A percentile compares a stretch with the other conserved stretches of the same genome.
Conservation (phyloP, 768 basidiomycete species). For the Coprinellus micaceus region DNA sequence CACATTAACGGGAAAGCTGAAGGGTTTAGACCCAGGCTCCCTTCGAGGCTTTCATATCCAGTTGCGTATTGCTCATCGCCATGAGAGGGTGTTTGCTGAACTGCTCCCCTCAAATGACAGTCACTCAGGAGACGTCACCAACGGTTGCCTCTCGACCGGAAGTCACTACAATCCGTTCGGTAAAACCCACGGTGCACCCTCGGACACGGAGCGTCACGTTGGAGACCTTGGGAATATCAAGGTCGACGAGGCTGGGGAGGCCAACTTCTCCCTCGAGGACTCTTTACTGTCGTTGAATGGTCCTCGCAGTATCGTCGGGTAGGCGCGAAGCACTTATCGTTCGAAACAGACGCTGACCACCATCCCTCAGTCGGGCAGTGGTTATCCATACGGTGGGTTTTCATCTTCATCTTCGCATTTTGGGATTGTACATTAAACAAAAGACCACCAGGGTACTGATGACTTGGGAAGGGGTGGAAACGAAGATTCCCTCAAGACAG, state of each 20-base stretch:
- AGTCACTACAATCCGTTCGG: slow-evolving; percentile 74
- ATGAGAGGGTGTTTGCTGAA: neutral
- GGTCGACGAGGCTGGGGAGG: slow-evolving; percentile 55
- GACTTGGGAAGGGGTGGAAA: slow-evolving; percentile 72
- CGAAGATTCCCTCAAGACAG: slow-evolving; percentile 70
- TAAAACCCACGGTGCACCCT: slow-evolving; percentile 62
- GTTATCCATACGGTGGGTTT: slow-evolving; percentile 67
- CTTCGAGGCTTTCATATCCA: slow-evolving; percentile 79
- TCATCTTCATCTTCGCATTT: neutral
- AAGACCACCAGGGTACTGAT: slow-evolving; percentile 74
- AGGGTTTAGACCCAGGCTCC: slow-evolving; percentile 53
- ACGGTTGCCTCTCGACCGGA: slow-evolving; percentile 68
- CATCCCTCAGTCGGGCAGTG: slow-evolving; percentile 51
- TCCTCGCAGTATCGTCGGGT: slow-evolving; percentile 68
- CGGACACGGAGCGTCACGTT: slow-evolving; percentile 55
- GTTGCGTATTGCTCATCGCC: slow-evolving; percentile 36
- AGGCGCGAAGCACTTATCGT: too few relatives aligned
- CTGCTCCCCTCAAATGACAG: slow-evolving; percentile 13
- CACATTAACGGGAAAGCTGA: slow-evolving; percentile 58
- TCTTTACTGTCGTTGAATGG: slow-evolving; percentile 63
- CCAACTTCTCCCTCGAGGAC: slow-evolving; percentile 58
- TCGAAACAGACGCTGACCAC: too few relatives aligned
- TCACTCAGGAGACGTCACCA: slow-evolving; percentile 57
- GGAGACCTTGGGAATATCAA: slow-evolving; percentile 77
- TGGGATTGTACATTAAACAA: too few relatives aligned